Evolutionary conservation across 768 basidiomycete genomes (phyloP), one percentile per base, ranked within the genome.

Genomic region (Jaapia argillacea): DNA sequence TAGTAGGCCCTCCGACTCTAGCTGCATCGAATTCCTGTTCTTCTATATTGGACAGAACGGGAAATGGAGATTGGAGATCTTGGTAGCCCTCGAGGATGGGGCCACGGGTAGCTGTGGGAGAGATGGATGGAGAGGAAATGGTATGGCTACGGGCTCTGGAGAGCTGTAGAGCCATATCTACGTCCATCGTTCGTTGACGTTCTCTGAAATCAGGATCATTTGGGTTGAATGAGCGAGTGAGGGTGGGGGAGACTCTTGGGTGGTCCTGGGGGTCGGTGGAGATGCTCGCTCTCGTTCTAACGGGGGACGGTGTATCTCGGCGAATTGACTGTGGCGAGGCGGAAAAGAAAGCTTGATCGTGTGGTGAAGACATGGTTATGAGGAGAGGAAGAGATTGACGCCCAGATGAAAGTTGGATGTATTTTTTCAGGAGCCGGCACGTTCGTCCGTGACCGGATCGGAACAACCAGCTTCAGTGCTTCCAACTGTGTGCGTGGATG

Each of bases 181-280:
- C 87, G 54, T 97, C 93, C 82, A 96, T 87, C 4, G 88, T 80
- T 26, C 85, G 75, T 67, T 97, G 92, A 16, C 92, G 78, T 60
- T 96, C 91, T 43, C 81, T 70, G 16, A 77, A 77, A 42, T 85
- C 76, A 0, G 83, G 78, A 55, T 87, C 81, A 65, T 80, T 71
- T 6, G 71, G 74, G 56, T 86, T 79, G 47, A 74, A 72, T 6
- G 82, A 71, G 35, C 82, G 74, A 1, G 63, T 57, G 13, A 83
- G 60, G 2, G 76, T 77, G 1, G 85, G 83, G 1, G 84, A 84
- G 44, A 69, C 70, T 20, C 80, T 71, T 39, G 71, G 58, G 1
- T 65, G 70, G 4, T 64, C 48, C 35, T 77, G 70, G 46, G 42
- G 47, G 25, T 57, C 57, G 48, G 35, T 10, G 5, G 50, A 50